phyloP scores from a whole-genome alignment of 148 eudicot species.

The Talinum fruticosum region DNA sequence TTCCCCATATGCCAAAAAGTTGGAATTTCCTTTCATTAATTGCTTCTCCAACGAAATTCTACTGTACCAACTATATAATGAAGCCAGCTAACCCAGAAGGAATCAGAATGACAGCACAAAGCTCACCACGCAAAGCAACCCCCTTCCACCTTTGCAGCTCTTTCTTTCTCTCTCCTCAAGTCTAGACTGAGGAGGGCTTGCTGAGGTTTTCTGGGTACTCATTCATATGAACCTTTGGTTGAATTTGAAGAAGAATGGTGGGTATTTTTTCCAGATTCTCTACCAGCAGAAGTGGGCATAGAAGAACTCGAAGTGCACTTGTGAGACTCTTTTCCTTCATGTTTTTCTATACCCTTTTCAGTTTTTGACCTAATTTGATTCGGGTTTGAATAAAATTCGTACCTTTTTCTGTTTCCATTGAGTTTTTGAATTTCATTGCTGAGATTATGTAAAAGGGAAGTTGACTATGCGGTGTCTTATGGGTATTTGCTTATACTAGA shows the following conservation, averaged over 20 bases:
- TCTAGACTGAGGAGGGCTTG: background rate
- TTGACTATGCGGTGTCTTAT: background rate
- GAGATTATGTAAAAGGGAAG: slow-evolving; percentile 1
- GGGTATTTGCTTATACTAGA: slow-evolving; percentile 18
- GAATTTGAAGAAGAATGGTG: slow-evolving; percentile 37
- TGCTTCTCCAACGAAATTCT: background rate
- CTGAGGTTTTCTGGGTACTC: background rate
- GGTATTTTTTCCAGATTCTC: slow-evolving; percentile 47
- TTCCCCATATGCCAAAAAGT: background rate
- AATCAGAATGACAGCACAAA: slow-evolving; percentile 8
- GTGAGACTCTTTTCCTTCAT: slow-evolving; percentile 27
- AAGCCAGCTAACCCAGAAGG: slow-evolving; percentile 3
- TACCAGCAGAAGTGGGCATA: slow-evolving; percentile 29
- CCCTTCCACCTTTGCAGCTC: too few relatives aligned
- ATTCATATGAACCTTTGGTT: slow-evolving; percentile 12
- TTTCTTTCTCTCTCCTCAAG: background rate
- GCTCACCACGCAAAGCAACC: slow-evolving; percentile 14
- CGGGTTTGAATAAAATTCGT: slow-evolving; percentile 21
- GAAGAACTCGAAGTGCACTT: slow-evolving; percentile 47
- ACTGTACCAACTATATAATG: background rate
- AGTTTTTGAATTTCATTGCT: background rate
- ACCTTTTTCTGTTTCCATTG: slow-evolving; percentile 1
- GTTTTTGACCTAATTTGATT: background rate
- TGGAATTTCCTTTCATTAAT: background rate
- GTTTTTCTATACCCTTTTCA: background rate